Evolutionary conservation across 371 early-diverging fungal genomes (phyloP), one percentile per base, ranked within the genome.

Genomic region (Zancudomyces culisetae): DNA sequence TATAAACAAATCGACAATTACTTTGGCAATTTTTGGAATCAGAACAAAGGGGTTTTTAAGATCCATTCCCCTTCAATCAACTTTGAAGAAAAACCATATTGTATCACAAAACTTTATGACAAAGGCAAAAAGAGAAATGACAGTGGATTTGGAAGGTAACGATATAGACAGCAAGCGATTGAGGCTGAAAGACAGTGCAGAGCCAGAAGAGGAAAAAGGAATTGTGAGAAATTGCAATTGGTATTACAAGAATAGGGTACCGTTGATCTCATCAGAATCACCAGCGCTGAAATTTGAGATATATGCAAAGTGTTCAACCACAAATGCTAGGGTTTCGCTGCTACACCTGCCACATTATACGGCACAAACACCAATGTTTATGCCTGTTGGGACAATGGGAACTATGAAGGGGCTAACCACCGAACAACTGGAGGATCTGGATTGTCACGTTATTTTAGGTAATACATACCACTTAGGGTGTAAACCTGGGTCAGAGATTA

Each of bases 321-420:
- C 91, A 45, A 90, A 89, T 66, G 96, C 90, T 0, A 68, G 90
- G 51, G 85, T 84, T 0, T 81, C 87, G 10, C 56, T 76, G 22
- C 66, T 90, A 61, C 74, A 72, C n/a, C 66, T 93, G 52, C 87
- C 85, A 41, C 90, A 89, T 69, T 79, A 76, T 26, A 82, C 78
- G 3, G 87, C 87, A 13, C 77, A 83, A 51, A 81, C 87, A 29
- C 97, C 97, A 26, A 82, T 85, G 55, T 96, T 93, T 59, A 96
- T 96, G 97, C 94, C 97, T 3, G 97, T 96, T 10, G 95, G 90
- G n/a, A 96, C 97, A 2, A 85, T 92, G 69, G 97, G 90, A 20
- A 80, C 89, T 13, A 74, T 96, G 70, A 94, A 94, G 61, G 94
- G 90, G 18, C 61, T 91, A 49, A 79, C 84, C 22, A 74, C 80